phyloP scores from a whole-genome alignment of 768 basidiomycete genomes.

The Auricularia heimuer region DNA sequence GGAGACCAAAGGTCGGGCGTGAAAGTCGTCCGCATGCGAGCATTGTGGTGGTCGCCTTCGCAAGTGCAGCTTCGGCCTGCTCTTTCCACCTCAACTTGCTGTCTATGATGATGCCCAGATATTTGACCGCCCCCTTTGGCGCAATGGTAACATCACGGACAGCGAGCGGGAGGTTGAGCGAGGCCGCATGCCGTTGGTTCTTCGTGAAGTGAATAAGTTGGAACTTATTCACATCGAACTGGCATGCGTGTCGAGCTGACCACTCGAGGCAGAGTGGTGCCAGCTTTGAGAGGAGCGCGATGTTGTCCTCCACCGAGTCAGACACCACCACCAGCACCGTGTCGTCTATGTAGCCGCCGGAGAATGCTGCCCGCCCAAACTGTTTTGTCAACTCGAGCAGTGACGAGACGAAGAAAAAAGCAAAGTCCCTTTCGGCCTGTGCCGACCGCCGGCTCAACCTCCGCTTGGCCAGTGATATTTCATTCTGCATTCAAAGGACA shows the following conservation, averaged over 20 bases:
- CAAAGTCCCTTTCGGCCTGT: too few species aligned
- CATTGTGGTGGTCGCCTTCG: background rate
- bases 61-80: background rate
- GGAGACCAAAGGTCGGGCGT: background rate
- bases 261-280: background rate
- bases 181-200: background rate
- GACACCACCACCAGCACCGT: background rate
- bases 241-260: constrained; percentile 2
- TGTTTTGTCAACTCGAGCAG: constrained; percentile 2
- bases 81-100: constrained; percentile 2
- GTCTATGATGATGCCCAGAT: constrained; percentile 7
- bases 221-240: background rate
- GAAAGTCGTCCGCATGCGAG: background rate
- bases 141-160: background rate
- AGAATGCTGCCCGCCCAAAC: background rate
- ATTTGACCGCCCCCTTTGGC: background rate
- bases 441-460: too few species aligned
- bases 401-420: too few species aligned
- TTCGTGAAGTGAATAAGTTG: constrained; percentile 1
- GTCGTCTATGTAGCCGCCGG: constrained; percentile 2
- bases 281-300: background rate
- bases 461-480: too few species aligned
- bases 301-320: background rate
- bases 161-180: background rate
- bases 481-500: too few species aligned